Percentiles rank a stretch among this genome's conserved stretches.
Conservation (phyloP, 2,329 filamentous ascomycete species). For the Lizonia empirigonia region DNA sequence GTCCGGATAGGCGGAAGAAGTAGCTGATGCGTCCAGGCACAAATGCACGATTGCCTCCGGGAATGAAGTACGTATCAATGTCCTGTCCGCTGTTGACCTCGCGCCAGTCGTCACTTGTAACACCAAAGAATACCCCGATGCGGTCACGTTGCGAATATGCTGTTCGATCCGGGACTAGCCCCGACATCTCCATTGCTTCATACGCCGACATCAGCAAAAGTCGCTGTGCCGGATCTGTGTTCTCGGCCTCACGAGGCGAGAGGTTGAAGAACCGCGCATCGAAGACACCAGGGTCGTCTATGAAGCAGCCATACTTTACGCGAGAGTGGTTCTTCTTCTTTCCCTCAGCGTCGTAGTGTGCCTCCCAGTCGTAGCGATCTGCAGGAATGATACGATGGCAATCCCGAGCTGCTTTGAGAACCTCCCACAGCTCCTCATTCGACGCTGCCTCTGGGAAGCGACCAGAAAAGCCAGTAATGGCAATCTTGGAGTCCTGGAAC, state of each 20-base stretch:
- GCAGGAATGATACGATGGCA: constrained; percentile 33
- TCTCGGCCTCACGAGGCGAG: constrained; percentile 35
- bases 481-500: too few relatives aligned
- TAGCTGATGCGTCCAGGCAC: constrained; percentile 57
- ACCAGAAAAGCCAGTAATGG: constrained; percentile 45
- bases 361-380: constrained; percentile 35
- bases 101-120: constrained; percentile 39
- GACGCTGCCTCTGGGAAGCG: constrained; percentile 35
- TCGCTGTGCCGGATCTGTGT: constrained; percentile 33
- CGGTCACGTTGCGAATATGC: constrained; percentile 33
- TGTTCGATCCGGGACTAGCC: constrained; percentile 36
- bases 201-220: constrained; percentile 31
- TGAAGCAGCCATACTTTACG: constrained; percentile 30
- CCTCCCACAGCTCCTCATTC: constrained; percentile 41
- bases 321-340: constrained; percentile 9
- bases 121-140: constrained; percentile 45
- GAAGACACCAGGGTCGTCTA: constrained; percentile 34
- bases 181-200: constrained; percentile 36
- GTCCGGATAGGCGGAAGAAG: constrained; percentile 45
- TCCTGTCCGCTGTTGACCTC: constrained; percentile 30
- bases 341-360: constrained; percentile 10
- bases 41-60: constrained; percentile 60
- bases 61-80: constrained; percentile 62
- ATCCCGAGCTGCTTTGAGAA: constrained; percentile 32
- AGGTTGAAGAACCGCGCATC: constrained; percentile 39